Evolutionary conservation across 805 yeast species (phyloP).

Genomic region (Isabelozyma rhagii): DNA sequence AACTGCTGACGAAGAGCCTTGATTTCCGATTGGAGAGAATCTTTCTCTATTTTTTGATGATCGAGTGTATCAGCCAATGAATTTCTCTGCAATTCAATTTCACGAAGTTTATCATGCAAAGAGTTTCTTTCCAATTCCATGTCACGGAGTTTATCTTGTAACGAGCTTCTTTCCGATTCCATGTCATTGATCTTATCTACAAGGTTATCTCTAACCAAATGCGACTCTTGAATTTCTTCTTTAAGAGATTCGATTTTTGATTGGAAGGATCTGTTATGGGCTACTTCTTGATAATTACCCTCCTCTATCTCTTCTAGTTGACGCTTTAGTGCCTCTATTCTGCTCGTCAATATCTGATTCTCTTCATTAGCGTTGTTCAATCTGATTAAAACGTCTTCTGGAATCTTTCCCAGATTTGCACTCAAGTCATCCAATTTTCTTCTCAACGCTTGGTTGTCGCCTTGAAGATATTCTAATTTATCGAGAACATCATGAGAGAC

Average conservation of each 20-base stretch:
- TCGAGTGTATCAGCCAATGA: constrained; percentile 5
- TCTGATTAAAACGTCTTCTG: not conserved
- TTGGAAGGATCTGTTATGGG: not conserved
- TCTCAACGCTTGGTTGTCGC: constrained; percentile 17
- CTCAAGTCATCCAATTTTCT: constrained; percentile 5
- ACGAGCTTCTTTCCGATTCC: too few species aligned
- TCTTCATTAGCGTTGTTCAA: not conserved
- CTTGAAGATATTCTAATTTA: constrained; percentile 12
- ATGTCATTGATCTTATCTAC: constrained; percentile 6
- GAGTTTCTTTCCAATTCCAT: constrained; percentile 3
- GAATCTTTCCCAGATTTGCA: not conserved
- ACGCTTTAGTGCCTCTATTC: not conserved
- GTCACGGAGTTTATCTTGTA: not conserved
- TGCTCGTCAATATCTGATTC: not conserved
- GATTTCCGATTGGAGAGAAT: not conserved
- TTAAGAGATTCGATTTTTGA: not conserved
- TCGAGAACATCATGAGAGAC: constrained; percentile 12
- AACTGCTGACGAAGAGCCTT: constrained; percentile 6
- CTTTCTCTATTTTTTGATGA: constrained; percentile 1
- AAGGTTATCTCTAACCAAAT: constrained; percentile 2
- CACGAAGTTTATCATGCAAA: constrained; percentile 7
- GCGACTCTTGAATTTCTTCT: not conserved
- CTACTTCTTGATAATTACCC: not conserved
- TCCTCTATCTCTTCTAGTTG: not conserved
- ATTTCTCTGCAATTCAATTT: constrained; percentile 4